Base-by-base conservation (phyloP, 2,329 filamentous ascomycete species). In the Sporothrix variecibatus region DNA sequence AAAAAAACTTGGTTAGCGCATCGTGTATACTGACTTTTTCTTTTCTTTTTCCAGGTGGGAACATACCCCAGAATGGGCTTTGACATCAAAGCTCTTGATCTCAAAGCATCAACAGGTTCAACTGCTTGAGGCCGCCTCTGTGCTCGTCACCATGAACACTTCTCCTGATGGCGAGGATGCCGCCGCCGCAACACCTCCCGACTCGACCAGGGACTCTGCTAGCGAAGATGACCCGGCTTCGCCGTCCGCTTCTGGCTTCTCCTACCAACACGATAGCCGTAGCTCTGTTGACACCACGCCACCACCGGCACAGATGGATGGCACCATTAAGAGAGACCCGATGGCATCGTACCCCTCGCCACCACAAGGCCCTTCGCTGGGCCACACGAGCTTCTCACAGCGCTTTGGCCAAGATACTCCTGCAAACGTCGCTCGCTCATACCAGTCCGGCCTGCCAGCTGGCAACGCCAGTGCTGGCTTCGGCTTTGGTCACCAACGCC, bases 91-190 rank as follows among this genome's bases (percentile, higher is more conserved):
- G 85, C 88, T 98, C 81, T 91, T 98, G 82, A 98, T 99, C 79
- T 98, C 95, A 79, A 99, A 99, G 88, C 96, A 99, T 83, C 96
- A 99, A 85, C 96, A 99, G 86, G 96, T 99, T 72, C 96, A 99
- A 83, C 89, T 99, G 75, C 89, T 99, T 75, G 96, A 99, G 84
- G 96, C 96, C 56, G 96, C 96, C 53, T 97, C 94, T n/a, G 96
- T 98, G 71, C 87, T 99, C 77, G 92, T 98, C 75, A 92, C 91
- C 80, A 98, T 99, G 95, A 98, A 91, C 80, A 56, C 73, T 38
- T n/a, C 72, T 0, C 40, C 65, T 12, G 51, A 49, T 7, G 84
- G 81, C 78, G 82, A 81, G 12, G 69, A 72, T 12, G 56, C 71
- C n/a, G 51, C 34, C n/a, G 72, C 64, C 6, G 72, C 58, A 26